Base-by-base conservation (phyloP, 768 basidiomycete species). In the Stropharia rugosoannulata region DNA sequence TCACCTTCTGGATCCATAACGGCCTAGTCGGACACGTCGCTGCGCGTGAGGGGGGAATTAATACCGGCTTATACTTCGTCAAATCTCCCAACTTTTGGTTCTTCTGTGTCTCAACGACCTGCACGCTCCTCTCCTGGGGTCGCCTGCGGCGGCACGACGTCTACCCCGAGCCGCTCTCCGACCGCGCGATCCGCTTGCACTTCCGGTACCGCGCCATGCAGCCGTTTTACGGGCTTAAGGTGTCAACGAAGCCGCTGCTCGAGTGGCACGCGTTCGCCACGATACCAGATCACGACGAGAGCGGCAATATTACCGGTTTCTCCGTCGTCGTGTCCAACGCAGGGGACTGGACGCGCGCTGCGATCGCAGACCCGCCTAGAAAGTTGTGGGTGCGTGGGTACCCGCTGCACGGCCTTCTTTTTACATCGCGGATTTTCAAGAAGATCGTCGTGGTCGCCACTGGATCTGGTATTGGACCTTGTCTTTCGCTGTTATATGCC, bases 311-410 rank as follows among this genome's bases (percentile, higher is more conserved):
- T 49, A 72, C 71, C 47, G 78, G 76, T 0, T 83, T 77, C 65
- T 82, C 80, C 16, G 66, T 80, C 29, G 77, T 84, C 10, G 79
- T 83, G 8, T 80, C 80, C 5, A 75, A 74, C 22, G 81, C 82
- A 3, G 82, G 82, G 27, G 82, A 85, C 61, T 83, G 82, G 82
- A 85, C 83, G 1, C 66, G 59, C 49, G 72, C 78, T 54, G 62
- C 69, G 49, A 84, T 84, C 59, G 62, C 51, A 11, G 73, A 80
- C 49, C 82, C 83, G 4, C 80, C 81, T 1, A 76, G 59, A 25
- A 68, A 81, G 60, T 66, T 85, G 22, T 85, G 81, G 81, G 71
- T 80, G 27, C 81, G 82, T 37, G 81, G 82, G 8, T 71, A 77
- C 39, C 80, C 81, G 4, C 73, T 75, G 38, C 76, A 75, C 61